phyloP scores from a whole-genome alignment of 2,329 filamentous ascomycete genomes.

The Exophiala calicioides region DNA sequence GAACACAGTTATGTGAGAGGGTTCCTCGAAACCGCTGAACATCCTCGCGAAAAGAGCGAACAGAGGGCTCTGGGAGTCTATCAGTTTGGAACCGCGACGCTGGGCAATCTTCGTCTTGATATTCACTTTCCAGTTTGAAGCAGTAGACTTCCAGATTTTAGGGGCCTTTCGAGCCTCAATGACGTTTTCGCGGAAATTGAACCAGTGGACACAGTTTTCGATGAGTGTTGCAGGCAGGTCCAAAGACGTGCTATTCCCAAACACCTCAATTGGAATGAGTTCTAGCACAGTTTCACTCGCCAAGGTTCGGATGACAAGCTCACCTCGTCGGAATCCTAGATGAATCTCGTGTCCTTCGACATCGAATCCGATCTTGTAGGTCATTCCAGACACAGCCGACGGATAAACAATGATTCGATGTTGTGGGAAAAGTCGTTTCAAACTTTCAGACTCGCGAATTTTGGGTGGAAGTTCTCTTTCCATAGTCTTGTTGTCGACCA shows the following conservation, averaged over 20 bases:
- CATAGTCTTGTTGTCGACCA: conserved; percentile 52
- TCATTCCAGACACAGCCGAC: conserved; percentile 56
- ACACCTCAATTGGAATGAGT: conserved; percentile 36
- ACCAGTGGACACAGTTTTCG: conserved; percentile 60
- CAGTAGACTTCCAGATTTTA: conserved; percentile 42
- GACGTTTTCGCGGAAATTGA: conserved; percentile 49
- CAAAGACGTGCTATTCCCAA: conserved; percentile 32
- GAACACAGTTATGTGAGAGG: conserved; percentile 47
- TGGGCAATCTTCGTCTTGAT: conserved; percentile 32
- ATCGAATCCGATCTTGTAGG: conserved; percentile 46
- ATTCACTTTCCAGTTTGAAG: conserved; percentile 45
- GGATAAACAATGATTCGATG: conserved; percentile 55
- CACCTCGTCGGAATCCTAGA: conserved; percentile 50
- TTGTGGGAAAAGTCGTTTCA: conserved; percentile 57
- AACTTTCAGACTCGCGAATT: conserved; percentile 46
- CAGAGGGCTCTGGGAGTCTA: conserved; percentile 52
- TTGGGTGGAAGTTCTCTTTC: conserved; percentile 55
- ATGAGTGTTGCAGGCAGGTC: conserved; percentile 58
- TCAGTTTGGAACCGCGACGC: conserved; percentile 38
- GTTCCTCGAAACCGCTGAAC: conserved; percentile 55
- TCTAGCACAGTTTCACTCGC: conserved; percentile 36
- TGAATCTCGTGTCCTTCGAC: conserved; percentile 53
- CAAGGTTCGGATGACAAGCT: conserved; percentile 49
- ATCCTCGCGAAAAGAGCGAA: conserved; percentile 45
- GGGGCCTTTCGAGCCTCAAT: conserved; percentile 56